Base-by-base conservation (phyloP, 1,284 basidiomycete genomes). In the Malassezia sp. region DNA sequence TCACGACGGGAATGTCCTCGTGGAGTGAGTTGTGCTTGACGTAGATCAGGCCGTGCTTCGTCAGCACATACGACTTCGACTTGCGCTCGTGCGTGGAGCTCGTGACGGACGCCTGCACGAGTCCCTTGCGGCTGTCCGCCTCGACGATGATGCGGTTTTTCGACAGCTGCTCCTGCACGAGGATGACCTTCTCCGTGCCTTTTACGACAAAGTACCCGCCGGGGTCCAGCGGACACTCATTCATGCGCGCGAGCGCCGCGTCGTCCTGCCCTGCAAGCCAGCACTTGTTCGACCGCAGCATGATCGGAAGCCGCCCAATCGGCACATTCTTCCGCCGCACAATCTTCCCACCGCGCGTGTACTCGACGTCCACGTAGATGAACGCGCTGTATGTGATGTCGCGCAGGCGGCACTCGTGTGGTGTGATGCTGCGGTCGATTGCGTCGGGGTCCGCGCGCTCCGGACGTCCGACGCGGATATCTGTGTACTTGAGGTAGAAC, bases 91-190 rank as follows among this genome's bases (percentile, higher is more conserved):
- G 90, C 14, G 95, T 97, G 5, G 93, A 93, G 42, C 56, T 60
- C 18, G 93, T 99, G 73, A 95, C 96, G 15, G 88, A 91, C 8
- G 93, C 90, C 65, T 88, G 87, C 0, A 96, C 90, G 35, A 85
- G 75, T 12, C 86, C 86, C 73, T 97, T 97, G 36, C 83, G 82
- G 6, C 79, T 74, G 37, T 71, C 70, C 23, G 70, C 60, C 75
- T 97, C 95, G 56, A 99, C 91, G 55, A 99, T 93, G 69, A 99
- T 97, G 49, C 93, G 80, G 73, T 99, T 99, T 76, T 97, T 99
- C 76, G 86, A 90, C 63, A 99, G 75, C 73, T 97, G 93, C 71
- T 99, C 95, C 72, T 99, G 93, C 2, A 97, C 91, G 49, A 99
- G 77, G 57, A 99, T 97, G 63, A 99, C 93, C 75, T 99, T 99